Evolutionary conservation across 2,329 filamentous ascomycete genomes (phyloP), one percentile per base, ranked within the genome.

Genomic region (Drechslerella coelobrocha): DNA sequence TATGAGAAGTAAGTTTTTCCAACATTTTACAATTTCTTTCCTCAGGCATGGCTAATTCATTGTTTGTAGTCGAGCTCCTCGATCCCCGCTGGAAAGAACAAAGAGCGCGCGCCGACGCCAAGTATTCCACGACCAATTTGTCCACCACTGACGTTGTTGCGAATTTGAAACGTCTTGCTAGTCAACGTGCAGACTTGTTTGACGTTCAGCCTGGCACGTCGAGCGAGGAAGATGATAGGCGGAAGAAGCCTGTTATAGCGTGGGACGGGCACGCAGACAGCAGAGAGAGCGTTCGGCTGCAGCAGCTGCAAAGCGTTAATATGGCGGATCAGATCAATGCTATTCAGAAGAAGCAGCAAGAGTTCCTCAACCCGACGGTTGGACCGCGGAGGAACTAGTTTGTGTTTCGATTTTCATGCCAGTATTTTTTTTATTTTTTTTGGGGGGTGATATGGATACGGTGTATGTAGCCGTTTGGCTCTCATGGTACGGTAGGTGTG

Each of bases 61-160:
- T 66, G 31, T 43, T 39, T 41, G 31, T 73, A 84, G 83, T 97
- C 78, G 93, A 97, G 80, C 84, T 97, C 50, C 85, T 97, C 68
- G 93, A 97, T 78, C 93, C 93, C 0, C 86, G 89, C 68, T 97
- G 93, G 92, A 96, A 96, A 78, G 92, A 97, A 78, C 92, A 97
- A 78, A 91, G 92, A 75, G 89, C 90, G 65, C 96, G 96, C 78
- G 87, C 90, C 14, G 91, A 96, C 48, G 87, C 89, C 10, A 88
- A 93, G 72, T 91, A 89, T 73, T 86, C 90, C 1, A 92, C 90
- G 0, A 95, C 92, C 8, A 97, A 96, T 76, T 81, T 96, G 8
- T 90, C 89, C 0, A 93, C 91, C 2, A 86, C 85, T 31, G 93
- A 97, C 75, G 91, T 96, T 48, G 92, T 92, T 55, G 92, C 91